Evolutionary conservation across 2,329 filamentous ascomycete species (phyloP), one percentile per base, ranked within the genome.

Genomic region (Gaeumannomyces sp.): DNA sequence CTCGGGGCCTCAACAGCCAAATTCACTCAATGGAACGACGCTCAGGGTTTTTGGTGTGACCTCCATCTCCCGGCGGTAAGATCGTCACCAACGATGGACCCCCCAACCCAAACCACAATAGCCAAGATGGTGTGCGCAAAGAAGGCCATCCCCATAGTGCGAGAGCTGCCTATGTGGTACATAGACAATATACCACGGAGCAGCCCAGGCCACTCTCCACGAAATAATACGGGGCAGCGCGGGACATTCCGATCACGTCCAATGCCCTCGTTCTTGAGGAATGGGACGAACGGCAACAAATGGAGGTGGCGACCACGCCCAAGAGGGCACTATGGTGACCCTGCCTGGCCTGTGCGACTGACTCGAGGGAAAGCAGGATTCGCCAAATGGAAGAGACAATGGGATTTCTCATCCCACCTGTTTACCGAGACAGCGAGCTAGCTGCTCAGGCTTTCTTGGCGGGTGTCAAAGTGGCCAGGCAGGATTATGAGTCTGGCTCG

Each of bases 381-480:
- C 62, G 53, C 13, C 29, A 56, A n/a, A 59, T 63, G 28, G 62
- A 63, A 45, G 56, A 58, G 50, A 27, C 8, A 6, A 38, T 63
- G 19, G 62, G 62, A 13, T 27, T 19, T 16, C 56, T 33, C n/a
- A 45, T 63, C 35, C 62, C 62, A 8, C 35, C n/a, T 22, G 11
- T 27, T 4, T 63, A 28, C 56, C 53, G 62, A 35, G 56, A 19
- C 27, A 58, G 33, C n/a, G 62, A 63, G 2, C 28, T 63, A 13
- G 33, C 62, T 31, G 29, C 57, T 7, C 53, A 59, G 25, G 62
- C 62, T 45, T 63, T 63, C 62, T 29, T 56, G 27, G 56, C 62
- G 19, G 62, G 62, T n/a, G 25, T 63, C 31, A 31, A 35, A 7
- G 4, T 63, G 25, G 61, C 27, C 27, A 22, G 45, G 45, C 38